Evolutionary conservation across 169 alveolate species (phyloP).

Genomic region (Amoebophrya sp.): DNA sequence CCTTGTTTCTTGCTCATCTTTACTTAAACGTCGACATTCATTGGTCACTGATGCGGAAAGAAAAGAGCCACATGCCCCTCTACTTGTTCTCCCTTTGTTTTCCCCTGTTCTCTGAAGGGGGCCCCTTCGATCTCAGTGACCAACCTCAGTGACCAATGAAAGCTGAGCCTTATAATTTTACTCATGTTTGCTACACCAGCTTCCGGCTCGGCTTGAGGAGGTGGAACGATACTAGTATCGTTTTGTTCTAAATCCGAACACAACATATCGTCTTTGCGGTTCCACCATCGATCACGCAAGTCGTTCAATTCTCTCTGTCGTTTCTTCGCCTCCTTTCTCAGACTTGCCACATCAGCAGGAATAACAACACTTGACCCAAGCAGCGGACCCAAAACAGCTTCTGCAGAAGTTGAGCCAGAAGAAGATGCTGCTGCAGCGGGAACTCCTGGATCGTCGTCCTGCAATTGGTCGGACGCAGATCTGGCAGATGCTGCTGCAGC

Average conservation of each 20-base stretch:
- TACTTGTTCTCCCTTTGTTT: neutral
- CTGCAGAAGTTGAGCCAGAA: neutral
- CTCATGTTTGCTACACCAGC: neutral
- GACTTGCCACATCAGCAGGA: neutral
- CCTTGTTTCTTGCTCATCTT: too few relatives aligned
- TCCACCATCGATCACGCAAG: constrained; percentile 11
- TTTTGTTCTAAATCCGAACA: neutral
- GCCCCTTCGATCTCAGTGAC: too few relatives aligned
- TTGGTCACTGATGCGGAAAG: too few relatives aligned
- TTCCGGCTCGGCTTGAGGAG: neutral
- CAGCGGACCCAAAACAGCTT: neutral
- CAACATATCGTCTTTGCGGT: neutral
- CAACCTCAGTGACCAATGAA: neutral
- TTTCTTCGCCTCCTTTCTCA: neutral
- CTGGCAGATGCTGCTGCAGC: neutral
- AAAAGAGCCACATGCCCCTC: too few relatives aligned
- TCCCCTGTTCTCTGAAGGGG: neutral
- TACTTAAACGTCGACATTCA: too few relatives aligned
- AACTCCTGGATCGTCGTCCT: neutral
- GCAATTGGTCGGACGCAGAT: neutral
- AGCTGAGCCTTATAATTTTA: neutral
- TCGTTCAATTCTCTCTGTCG: neutral
- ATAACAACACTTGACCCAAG: neutral
- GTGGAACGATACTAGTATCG: neutral
- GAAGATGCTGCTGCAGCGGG: neutral